Percentiles rank a stretch among this genome's conserved stretches.
phyloP scores from a whole-genome alignment of 257 asterid genomes.

The Lantana camara region DNA sequence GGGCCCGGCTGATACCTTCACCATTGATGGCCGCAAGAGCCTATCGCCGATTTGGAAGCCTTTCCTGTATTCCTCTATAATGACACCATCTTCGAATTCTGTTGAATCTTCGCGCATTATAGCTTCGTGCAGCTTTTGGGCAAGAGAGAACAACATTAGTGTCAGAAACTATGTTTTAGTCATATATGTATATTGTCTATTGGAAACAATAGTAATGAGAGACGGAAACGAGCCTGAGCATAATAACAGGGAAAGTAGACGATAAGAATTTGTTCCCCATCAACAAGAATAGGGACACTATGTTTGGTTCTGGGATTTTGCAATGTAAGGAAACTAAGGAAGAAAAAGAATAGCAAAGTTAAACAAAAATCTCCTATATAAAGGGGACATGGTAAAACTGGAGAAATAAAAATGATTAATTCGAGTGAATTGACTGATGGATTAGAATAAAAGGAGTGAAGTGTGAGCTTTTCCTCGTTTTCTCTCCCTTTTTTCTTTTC shows the following conservation, averaged over 20 bases:
- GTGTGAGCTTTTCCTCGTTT: too few species aligned
- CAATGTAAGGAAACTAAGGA: too few species aligned
- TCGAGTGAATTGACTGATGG: too few species aligned
- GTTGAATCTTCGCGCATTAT: conserved; percentile 88
- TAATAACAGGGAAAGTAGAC: not conserved
- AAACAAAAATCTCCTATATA: too few species aligned
- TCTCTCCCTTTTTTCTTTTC: too few species aligned
- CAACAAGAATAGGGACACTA: not conserved
- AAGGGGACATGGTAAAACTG: too few species aligned
- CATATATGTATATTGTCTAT: not conserved
- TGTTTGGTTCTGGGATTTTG: too few species aligned
- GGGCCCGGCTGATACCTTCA: conserved; percentile 89
- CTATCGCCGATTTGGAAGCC: conserved; percentile 80
- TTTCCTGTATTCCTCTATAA: conserved; percentile 72
- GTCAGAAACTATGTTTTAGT: conserved; percentile 16
- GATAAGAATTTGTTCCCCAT: conserved; percentile 9
- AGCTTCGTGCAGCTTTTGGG: conserved; percentile 79
- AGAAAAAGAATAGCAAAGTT: too few species aligned
- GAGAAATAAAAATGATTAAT: too few species aligned
- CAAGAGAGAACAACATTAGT: conserved; percentile 17
- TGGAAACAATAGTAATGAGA: not conserved
- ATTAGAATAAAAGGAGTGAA: too few species aligned
- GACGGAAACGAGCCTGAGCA: too few species aligned
- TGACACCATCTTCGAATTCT: conserved; percentile 66
- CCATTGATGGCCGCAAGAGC: conserved; percentile 91